Evolutionary conservation across 139 green algal species (phyloP).

Genomic region (Chlamydomonas incerta): DNA sequence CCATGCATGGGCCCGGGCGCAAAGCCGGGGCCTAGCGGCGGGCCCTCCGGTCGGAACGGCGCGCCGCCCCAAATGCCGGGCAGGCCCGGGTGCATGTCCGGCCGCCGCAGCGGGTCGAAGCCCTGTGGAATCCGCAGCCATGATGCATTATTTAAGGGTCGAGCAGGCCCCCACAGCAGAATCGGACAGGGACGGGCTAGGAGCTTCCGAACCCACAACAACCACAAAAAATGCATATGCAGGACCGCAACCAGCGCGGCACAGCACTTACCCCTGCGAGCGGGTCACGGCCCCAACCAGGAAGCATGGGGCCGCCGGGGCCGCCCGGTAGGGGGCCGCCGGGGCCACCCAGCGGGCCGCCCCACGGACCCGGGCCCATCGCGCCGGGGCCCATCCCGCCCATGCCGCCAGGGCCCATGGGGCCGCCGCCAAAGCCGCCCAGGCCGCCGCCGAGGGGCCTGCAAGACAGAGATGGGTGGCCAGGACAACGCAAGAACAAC

Average conservation of each 20-base stretch:
- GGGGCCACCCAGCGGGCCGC: slow-evolving; percentile 24
- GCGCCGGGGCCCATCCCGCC: slow-evolving; percentile 20
- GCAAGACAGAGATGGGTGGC: too few relatives aligned
- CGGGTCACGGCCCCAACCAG: slow-evolving; percentile 28
- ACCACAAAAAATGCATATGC: too few relatives aligned
- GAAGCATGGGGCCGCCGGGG: slow-evolving; percentile 24
- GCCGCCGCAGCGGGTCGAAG: slow-evolving; percentile 33
- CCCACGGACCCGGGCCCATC: slow-evolving; percentile 15
- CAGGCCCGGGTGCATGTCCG: not conserved
- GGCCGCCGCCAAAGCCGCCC: not conserved
- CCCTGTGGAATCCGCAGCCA: slow-evolving; percentile 10
- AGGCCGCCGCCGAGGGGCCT: slow-evolving; percentile 22
- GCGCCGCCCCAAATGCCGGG: slow-evolving; percentile 20
- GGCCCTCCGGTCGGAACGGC: slow-evolving; percentile 16
- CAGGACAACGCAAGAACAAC: too few relatives aligned
- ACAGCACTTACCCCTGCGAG: not conserved
- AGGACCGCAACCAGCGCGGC: too few relatives aligned
- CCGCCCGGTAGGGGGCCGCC: not conserved
- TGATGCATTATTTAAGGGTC: too few relatives aligned
- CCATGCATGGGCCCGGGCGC: not conserved
- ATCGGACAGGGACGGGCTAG: too few relatives aligned
- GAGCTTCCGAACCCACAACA: too few relatives aligned
- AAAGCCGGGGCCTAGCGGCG: slow-evolving; percentile 19
- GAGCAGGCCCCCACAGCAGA: too few relatives aligned
- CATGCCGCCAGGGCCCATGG: slow-evolving; percentile 11